phyloP scores from a whole-genome alignment of 75 land plant genomes.

The Ceratopteris richardii region DNA sequence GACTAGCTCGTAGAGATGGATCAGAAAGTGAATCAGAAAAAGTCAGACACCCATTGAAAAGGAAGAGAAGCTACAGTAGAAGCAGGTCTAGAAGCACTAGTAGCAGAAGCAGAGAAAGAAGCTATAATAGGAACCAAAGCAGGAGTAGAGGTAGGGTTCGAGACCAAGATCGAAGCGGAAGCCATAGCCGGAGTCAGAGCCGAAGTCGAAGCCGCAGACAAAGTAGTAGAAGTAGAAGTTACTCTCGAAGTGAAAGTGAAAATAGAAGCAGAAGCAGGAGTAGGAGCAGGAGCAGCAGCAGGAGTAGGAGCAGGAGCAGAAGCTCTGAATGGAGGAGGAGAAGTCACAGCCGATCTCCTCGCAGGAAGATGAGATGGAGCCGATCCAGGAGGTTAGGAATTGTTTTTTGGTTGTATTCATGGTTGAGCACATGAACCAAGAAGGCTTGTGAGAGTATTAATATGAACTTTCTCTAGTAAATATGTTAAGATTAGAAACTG shows the following conservation, averaged over 20 bases:
- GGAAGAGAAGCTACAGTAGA: conserved; percentile 32
- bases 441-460: no score
- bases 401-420: no score
- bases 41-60: conserved; percentile 7
- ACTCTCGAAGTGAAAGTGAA: no score
- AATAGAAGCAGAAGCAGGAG: conserved; percentile 14
- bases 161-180: conserved; percentile 37
- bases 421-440: no score
- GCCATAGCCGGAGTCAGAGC: no score
- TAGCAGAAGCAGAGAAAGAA: conserved; percentile 29
- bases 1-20: conserved; percentile 42
- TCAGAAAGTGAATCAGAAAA: conserved; percentile 67
- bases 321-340: not conserved
- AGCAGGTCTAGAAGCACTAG: conserved; percentile 8
- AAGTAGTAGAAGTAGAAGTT: no score
- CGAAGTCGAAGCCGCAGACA: no score
- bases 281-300: no score
- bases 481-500: no score
- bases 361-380: not conserved
- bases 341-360: not conserved
- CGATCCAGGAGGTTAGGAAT: conserved; percentile 76
- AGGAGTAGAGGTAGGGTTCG: conserved; percentile 37
- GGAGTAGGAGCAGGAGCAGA: no score
- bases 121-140: conserved; percentile 19
- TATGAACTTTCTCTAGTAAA: no score